Conservation (phyloP, 441 rosid genomes). For the Cnidoscolus chayamansa region DNA sequence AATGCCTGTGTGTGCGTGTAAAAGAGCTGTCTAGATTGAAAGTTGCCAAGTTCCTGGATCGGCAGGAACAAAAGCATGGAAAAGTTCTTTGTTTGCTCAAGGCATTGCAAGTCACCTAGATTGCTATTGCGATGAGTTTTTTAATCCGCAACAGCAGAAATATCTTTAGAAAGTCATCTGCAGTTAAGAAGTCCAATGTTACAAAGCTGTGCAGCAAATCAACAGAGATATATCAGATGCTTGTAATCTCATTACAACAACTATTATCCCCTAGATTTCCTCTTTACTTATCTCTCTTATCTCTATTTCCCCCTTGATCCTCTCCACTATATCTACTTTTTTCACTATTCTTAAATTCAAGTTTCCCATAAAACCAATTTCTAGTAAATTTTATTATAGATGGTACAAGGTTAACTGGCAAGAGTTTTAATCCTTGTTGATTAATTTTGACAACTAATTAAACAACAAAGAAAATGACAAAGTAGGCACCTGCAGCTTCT, state of each 20-base stretch:
- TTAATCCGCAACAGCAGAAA: background rate
- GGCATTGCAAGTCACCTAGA: background rate
- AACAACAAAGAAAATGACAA: conserved; percentile 9
- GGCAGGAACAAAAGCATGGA: background rate
- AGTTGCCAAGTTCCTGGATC: background rate
- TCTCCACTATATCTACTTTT: background rate
- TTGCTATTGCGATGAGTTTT: background rate
- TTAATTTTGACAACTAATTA: conserved; percentile 13
- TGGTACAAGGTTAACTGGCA: background rate
- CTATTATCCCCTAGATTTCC: background rate
- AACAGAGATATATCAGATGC: too few species aligned
- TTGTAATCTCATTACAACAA: too few species aligned
- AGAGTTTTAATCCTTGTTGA: background rate
- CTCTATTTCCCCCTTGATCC: background rate
- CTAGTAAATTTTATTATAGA: background rate
- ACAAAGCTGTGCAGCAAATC: background rate
- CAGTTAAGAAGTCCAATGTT: background rate
- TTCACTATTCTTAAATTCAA: background rate
- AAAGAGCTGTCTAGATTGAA: background rate
- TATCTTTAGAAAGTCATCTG: background rate
- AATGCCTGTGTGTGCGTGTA: background rate
- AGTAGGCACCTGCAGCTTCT: conserved; percentile 93
- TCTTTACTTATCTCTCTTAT: background rate
- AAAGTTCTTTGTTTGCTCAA: background rate
- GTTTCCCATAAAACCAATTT: background rate